phyloP scores from a whole-genome alignment of 2,329 filamentous ascomycete species.

The Geosmithia putterillii region DNA sequence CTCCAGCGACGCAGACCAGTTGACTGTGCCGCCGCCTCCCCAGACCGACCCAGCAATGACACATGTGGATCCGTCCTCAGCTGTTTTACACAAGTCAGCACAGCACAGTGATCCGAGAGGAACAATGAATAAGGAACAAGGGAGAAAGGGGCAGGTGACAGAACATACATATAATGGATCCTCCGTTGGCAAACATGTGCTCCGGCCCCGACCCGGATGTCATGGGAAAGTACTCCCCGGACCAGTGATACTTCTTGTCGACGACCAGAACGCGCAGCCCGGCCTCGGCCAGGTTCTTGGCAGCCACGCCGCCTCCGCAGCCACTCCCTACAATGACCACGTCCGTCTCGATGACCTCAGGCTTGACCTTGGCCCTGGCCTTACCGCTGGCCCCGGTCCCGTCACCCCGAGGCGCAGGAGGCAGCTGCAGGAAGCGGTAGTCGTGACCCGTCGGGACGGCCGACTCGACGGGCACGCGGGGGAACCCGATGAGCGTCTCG shows the following conservation, averaged over 20 bases:
- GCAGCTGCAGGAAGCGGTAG: conserved; percentile 40
- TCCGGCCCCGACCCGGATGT: conserved; percentile 3
- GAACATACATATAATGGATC: not conserved
- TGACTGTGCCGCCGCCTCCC: conserved; percentile 70
- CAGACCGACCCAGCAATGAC: conserved; percentile 56
- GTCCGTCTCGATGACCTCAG: conserved; percentile 56
- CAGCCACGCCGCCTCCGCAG: conserved; percentile 64
- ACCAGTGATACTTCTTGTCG: conserved; percentile 62
- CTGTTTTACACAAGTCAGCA: not conserved
- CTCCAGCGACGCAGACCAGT: conserved; percentile 51
- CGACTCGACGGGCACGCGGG: not conserved
- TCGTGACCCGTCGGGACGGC: not conserved
- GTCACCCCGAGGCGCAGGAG: conserved; percentile 1
- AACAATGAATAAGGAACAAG: not conserved
- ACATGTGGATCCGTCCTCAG: conserved; percentile 35
- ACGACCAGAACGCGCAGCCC: conserved; percentile 59
- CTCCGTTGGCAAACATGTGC: not conserved
- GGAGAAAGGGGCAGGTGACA: not conserved
- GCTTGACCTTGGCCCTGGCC: too few relatives aligned
- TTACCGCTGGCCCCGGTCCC: too few relatives aligned
- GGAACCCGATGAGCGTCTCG: not conserved
- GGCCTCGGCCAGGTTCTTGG: conserved; percentile 61
- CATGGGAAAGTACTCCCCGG: conserved; percentile 57
- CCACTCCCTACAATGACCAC: conserved; percentile 70
- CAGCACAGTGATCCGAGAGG: too few relatives aligned